phyloP scores from a whole-genome alignment of 2,329 filamentous ascomycete genomes.

The Neophaeococcomyces mojaviensis region DNA sequence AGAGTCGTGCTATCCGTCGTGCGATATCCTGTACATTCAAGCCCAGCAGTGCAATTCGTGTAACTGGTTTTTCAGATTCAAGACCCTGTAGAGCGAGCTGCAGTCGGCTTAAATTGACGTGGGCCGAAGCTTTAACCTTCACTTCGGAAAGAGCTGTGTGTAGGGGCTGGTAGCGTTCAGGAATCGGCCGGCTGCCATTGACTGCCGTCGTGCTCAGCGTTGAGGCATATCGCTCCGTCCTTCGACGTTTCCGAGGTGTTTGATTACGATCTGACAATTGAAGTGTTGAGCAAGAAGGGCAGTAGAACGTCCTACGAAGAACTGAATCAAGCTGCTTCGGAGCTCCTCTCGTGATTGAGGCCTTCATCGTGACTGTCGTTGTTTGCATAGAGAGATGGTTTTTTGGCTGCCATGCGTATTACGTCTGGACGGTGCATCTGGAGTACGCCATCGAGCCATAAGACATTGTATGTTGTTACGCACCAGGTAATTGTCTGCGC shows the following conservation, averaged over 20 bases:
- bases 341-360: too few species aligned
- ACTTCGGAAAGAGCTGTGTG: conserved; percentile 48
- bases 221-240: conserved; percentile 22
- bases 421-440: too few species aligned
- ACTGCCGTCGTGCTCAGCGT: conserved; percentile 46
- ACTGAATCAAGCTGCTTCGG: conserved; percentile 12
- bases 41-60: conserved; percentile 51
- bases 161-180: conserved; percentile 44
- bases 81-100: conserved; percentile 53
- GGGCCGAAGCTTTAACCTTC: conserved; percentile 44
- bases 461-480: too few species aligned
- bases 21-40: conserved; percentile 44
- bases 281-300: conserved; percentile 35
- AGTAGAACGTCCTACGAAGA: conserved; percentile 27
- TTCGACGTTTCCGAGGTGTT: conserved; percentile 23
- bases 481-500: too few species aligned
- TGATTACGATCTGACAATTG: conserved; percentile 22
- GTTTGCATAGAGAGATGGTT: too few species aligned
- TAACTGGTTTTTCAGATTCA: conserved; percentile 46
- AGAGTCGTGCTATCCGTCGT: conserved; percentile 56
- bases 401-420: too few species aligned
- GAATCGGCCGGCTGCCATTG: conserved; percentile 47
- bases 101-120: conserved; percentile 52
- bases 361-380: too few species aligned
- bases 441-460: too few species aligned